Conservation (phyloP, 2,329 filamentous ascomycete species). For the Remersonia thermophila region DNA sequence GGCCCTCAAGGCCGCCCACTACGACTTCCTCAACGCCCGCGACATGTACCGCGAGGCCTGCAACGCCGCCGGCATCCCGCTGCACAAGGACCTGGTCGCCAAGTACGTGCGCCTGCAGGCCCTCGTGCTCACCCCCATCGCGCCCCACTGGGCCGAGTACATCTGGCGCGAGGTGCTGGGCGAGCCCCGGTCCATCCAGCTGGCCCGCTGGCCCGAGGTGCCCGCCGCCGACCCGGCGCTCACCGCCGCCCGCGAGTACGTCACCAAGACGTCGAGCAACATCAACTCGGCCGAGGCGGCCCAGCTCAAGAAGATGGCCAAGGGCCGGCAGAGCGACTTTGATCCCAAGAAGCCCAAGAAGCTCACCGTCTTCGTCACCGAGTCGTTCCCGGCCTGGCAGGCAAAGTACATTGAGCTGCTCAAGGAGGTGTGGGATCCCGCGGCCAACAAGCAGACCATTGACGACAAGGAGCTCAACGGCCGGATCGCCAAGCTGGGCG, state of each 20-base stretch:
- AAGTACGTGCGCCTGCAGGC: constrained; percentile 64
- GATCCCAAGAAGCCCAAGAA: constrained; percentile 89
- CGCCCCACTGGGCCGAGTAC: constrained; percentile 90
- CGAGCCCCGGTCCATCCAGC: constrained; percentile 65
- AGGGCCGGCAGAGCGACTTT: constrained; percentile 76
- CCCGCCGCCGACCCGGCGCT: constrained; percentile 53
- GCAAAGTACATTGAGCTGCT: constrained; percentile 77
- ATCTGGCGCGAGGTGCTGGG: constrained; percentile 86
- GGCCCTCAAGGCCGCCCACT: constrained; percentile 75
- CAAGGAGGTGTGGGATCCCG: constrained; percentile 53
- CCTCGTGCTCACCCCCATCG: constrained; percentile 62
- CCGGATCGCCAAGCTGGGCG: constrained; percentile 67
- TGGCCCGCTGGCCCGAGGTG: constrained; percentile 61
- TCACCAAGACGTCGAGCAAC: constrained; percentile 51
- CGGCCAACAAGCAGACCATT: constrained; percentile 42
- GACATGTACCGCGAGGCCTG: constrained; percentile 74
- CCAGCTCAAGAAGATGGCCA: constrained; percentile 79
- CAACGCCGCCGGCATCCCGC: constrained; percentile 62
- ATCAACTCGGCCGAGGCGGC: constrained; percentile 77
- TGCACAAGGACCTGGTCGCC: constrained; percentile 70
- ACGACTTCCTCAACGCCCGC: constrained; percentile 79
- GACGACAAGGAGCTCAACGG: constrained; percentile 74
- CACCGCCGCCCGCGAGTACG: constrained; percentile 67
- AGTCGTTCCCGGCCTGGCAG: constrained; percentile 80
- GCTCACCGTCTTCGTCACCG: constrained; percentile 72